Evolutionary conservation across 129 eudicot species (phyloP).

Genomic region (Logfia minima): DNA sequence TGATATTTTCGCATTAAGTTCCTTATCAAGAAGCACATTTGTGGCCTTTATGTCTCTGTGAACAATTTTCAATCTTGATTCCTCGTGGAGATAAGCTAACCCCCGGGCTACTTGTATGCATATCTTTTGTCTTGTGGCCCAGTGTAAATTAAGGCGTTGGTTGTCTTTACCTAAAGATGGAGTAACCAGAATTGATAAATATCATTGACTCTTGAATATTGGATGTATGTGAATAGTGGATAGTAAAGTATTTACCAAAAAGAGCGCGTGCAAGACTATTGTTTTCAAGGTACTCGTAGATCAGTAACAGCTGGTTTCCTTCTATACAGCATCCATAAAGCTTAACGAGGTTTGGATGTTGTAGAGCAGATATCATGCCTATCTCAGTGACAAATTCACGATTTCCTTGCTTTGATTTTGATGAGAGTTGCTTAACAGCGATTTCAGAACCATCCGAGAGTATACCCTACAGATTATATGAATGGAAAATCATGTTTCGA

Average conservation of each 20-base stretch:
- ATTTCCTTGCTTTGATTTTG: conserved; percentile 45
- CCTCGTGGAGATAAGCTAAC: conserved; percentile 41
- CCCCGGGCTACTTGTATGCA: conserved; percentile 40
- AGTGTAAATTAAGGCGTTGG: conserved; percentile 32
- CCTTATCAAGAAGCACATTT: conserved; percentile 48
- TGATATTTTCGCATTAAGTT: conserved; percentile 44
- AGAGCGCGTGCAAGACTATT: conserved; percentile 49
- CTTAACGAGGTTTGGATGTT: conserved; percentile 45
- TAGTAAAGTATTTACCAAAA: conserved; percentile 30
- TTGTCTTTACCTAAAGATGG: conserved; percentile 28
- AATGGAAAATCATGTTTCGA: not conserved
- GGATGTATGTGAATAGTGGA: not conserved
- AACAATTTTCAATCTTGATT: conserved; percentile 45
- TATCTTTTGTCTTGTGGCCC: conserved; percentile 43
- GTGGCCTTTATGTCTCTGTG: conserved; percentile 47
- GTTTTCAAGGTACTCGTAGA: conserved; percentile 44
- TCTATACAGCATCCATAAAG: conserved; percentile 46
- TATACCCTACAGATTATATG: conserved; percentile 28
- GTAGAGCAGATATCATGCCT: conserved; percentile 48
- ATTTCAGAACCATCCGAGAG: conserved; percentile 42
- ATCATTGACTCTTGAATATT: not conserved
- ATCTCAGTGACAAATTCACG: conserved; percentile 46
- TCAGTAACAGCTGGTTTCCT: conserved; percentile 41
- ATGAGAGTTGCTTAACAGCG: conserved; percentile 42
- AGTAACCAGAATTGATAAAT: not conserved